These are phyloP conservation scores for Castanospermum australe DNA, from an alignment of 306 rosid species.

Conservation along the genomic window DNA sequence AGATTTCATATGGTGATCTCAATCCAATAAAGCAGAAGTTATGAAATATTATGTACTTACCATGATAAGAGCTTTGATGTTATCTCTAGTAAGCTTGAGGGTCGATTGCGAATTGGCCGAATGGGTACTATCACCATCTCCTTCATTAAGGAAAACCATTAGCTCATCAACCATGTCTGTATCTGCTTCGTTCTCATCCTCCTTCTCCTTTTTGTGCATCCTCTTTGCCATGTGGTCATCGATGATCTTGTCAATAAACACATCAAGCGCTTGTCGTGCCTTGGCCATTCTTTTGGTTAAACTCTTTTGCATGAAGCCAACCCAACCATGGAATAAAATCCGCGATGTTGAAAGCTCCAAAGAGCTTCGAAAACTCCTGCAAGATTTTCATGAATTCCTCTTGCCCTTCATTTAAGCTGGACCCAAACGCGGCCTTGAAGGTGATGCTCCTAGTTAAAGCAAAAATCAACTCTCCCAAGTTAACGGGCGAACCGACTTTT, in stretches of 20 bases:
- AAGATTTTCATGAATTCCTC: constrained; percentile 53
- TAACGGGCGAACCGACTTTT: constrained; percentile 23
- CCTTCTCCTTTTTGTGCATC: background rate
- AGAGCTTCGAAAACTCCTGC: constrained; percentile 58
- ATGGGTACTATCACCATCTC: background rate
- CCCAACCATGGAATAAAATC: constrained; percentile 46
- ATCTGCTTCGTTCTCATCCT: background rate
- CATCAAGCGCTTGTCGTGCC: constrained; percentile 45
- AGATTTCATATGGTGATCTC: too few relatives aligned
- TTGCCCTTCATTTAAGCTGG: constrained; percentile 37
- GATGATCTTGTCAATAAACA: constrained; percentile 48
- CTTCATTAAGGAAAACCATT: constrained; percentile 46
- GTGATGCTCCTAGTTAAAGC: constrained; percentile 40
- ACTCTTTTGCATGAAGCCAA: constrained; percentile 51
- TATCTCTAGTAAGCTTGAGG: constrained; percentile 46
- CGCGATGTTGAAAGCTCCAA: constrained; percentile 53
- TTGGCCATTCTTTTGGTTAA: constrained; percentile 28
- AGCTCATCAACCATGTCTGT: constrained; percentile 61
- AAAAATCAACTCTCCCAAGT: constrained; percentile 50
- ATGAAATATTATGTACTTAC: constrained; percentile 4
- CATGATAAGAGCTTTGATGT: constrained; percentile 66
- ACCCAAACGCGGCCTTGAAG: constrained; percentile 53
- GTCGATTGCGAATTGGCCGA: constrained; percentile 2
- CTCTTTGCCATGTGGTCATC: constrained; percentile 42
- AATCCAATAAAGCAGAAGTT: too few relatives aligned